Percentiles rank a stretch among this genome's conserved stretches.
phyloP scores from a whole-genome alignment of 1,284 basidiomycete genomes.

The Bondarzewia mesenterica region DNA sequence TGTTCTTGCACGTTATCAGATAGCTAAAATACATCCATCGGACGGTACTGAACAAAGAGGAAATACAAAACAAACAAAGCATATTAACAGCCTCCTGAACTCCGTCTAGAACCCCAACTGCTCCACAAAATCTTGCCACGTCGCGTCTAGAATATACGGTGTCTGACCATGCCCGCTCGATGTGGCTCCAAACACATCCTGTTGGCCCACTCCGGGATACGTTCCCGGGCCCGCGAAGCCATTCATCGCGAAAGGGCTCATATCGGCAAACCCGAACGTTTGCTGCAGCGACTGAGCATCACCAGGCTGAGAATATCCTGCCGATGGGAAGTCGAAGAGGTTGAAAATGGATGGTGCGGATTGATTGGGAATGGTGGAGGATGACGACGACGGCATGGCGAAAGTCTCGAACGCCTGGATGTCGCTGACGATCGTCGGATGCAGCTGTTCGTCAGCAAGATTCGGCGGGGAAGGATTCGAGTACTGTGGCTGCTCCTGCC shows the following conservation, averaged over 20 bases:
- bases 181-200: background rate
- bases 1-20: too few species aligned
- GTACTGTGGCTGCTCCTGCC: background rate
- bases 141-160: conserved; percentile 39
- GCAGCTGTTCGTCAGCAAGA: background rate
- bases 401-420: background rate
- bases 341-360: background rate
- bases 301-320: background rate
- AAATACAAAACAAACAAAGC: too few species aligned
- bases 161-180: conserved; percentile 1
- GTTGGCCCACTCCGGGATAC: background rate
- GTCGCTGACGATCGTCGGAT: background rate
- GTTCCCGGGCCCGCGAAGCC: background rate
- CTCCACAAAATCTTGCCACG: conserved; percentile 61
- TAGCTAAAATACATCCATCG: too few species aligned
- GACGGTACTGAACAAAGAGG: too few species aligned
- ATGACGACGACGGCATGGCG: background rate
- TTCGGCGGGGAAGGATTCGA: background rate
- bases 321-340: background rate
- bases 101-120: conserved; percentile 52
- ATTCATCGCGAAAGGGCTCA: background rate
- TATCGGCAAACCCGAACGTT: background rate
- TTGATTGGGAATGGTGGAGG: background rate
- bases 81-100: background rate
- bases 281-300: background rate